Evolutionary conservation across 164 flowering plant genomes (phyloP), one percentile per base, ranked within the genome.

Genomic region (Litsea cubeba): DNA sequence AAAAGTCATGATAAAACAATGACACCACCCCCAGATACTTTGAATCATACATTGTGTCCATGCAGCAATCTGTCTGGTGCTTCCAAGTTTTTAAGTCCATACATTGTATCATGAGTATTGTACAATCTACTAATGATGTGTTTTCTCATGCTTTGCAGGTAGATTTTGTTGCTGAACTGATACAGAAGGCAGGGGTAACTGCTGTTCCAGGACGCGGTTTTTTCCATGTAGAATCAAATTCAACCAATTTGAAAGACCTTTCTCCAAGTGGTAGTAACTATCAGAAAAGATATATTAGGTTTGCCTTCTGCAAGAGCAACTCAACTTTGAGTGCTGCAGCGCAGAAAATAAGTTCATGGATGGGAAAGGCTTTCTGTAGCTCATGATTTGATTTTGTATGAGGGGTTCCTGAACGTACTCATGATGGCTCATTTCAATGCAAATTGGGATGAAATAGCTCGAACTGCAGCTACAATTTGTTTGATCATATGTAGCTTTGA

Each of bases 141-240:
- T 20, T 51, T 12, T 12, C 58, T 51, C 58, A 51, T 51, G 18
- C 5, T 51, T 12, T 14, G 58, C 85, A 93, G 96, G 83, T 90
- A 40, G 94, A 89, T 72, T 90, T 86, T 73, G 90, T 88, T 10
- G 80, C 80, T 70, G 81, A 86, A 74, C 50, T 91, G 54, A 88
- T 91, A 68, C 77, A 60, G 77, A 73, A 70, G 70, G 79, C 67
- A 0, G 81, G 83, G 18, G 77, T 81, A 64, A 80, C 83, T 14
- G 78, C 91, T 78, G 97, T 93, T 54, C 98, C 98, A 18, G 95
- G 95, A 11, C 71, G 90, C 65, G 92, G 89, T 17, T 91, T 93
- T 78, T 93, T 90, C 77, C 98, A 85, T 70, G 8, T 40, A 23
- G n/a, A 62, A 75, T 11, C 62, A 40, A 64, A 62, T 40, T 63